These are phyloP conservation scores for Tolypocladium pustulatum DNA, from an alignment of 2,329 filamentous ascomycete genomes.

Conservation along the genomic window DNA sequence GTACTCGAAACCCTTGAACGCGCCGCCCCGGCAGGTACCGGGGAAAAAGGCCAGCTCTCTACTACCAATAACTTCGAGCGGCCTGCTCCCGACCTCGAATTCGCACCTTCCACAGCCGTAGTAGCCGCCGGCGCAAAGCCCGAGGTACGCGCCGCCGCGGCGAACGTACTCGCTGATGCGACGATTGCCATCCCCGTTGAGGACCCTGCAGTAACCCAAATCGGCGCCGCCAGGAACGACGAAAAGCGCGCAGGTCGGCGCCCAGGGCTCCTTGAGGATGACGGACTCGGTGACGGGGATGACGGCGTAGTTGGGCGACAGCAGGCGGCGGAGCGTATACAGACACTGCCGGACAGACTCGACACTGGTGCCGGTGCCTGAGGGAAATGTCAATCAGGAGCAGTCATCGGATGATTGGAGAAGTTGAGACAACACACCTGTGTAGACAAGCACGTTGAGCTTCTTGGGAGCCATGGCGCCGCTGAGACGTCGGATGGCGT, in stretches of 20 bases:
- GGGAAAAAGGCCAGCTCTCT: constrained; percentile 85
- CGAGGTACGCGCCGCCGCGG: constrained; percentile 74
- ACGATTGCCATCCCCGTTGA: constrained; percentile 83
- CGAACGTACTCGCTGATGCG: constrained; percentile 79
- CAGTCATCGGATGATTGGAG: not conserved
- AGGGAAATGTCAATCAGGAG: constrained; percentile 5
- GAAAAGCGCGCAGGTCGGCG: constrained; percentile 72
- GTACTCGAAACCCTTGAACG: constrained; percentile 85
- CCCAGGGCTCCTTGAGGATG: constrained; percentile 87
- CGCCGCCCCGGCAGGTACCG: constrained; percentile 73
- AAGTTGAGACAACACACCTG: constrained; percentile 40
- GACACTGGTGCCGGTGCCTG: constrained; percentile 74
- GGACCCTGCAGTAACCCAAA: constrained; percentile 73
- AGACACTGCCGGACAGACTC: constrained; percentile 87
- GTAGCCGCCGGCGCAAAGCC: constrained; percentile 91
- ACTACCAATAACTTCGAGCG: constrained; percentile 74
- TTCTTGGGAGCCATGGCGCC: constrained; percentile 52
- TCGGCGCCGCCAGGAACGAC: constrained; percentile 95
- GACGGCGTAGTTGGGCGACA: constrained; percentile 87
- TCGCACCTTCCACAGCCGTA: constrained; percentile 76
- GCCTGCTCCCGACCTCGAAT: constrained; percentile 73
- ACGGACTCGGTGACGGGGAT: constrained; percentile 70
- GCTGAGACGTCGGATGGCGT: not conserved
- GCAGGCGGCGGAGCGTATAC: constrained; percentile 72
- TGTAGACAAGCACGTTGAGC: constrained; percentile 89